A percentile compares a stretch with the other conserved stretches of the same genome.
Evolutionary conservation across 1,139 yeast genomes (phyloP).

Genomic region (Zygosaccharomyces sapae): DNA sequence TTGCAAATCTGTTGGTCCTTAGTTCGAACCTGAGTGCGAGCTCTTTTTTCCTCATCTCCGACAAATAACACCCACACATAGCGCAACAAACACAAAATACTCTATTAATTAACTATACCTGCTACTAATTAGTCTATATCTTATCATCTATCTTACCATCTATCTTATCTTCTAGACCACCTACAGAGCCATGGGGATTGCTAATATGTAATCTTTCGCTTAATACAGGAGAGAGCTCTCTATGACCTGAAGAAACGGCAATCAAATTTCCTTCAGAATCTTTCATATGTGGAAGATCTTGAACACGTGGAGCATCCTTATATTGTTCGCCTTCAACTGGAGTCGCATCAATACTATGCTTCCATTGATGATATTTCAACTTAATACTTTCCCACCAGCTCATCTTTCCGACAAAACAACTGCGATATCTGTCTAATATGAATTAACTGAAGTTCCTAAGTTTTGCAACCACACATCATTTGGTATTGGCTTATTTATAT

Average conservation of each 20-base stretch:
- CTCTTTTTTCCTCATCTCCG: too few species aligned
- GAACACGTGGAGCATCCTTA: constrained; percentile 20
- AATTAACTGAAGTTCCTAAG: neutral
- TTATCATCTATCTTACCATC: constrained; percentile 22
- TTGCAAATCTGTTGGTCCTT: constrained; percentile 88
- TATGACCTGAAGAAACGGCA: constrained; percentile 29
- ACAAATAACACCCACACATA: too few species aligned
- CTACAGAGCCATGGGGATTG: constrained; percentile 5
- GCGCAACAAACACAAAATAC: too few species aligned
- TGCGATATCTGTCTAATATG: too few species aligned
- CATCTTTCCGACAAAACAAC: constrained; percentile 8
- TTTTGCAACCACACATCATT: too few species aligned
- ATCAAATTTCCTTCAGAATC: constrained; percentile 25
- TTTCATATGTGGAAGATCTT: constrained; percentile 26
- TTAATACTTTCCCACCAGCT: constrained; percentile 18
- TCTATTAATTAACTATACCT: neutral
- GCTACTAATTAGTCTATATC: constrained; percentile 5
- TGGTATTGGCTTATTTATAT: too few species aligned
- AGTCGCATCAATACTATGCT: constrained; percentile 20
- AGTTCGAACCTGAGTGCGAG: constrained; percentile 83
- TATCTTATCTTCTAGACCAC: constrained; percentile 6
- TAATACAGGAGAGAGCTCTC: constrained; percentile 24
- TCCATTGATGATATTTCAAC: constrained; percentile 17
- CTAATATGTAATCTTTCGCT: constrained; percentile 22
- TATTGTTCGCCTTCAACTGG: constrained; percentile 26